A percentile compares a stretch with the other conserved stretches of the same genome.
phyloP scores from a whole-genome alignment of 2,329 filamentous ascomycete genomes.

The Plenodomus biglobosus region DNA sequence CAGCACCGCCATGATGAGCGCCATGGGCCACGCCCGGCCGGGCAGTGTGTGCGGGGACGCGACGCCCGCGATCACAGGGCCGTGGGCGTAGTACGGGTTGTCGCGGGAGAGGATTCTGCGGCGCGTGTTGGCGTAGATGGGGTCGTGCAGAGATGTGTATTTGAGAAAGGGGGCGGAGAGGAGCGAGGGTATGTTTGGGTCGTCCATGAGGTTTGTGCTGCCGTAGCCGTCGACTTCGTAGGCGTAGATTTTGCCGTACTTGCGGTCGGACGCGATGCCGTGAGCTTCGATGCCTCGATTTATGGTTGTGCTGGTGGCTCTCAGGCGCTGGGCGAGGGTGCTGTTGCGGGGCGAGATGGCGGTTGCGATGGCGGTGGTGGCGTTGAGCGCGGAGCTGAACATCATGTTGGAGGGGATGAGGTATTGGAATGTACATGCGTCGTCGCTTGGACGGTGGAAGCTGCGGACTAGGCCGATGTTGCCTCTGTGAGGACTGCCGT shows the following conservation, averaged over 20 bases:
- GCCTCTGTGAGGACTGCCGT: constrained; percentile 51
- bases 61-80: constrained; percentile 49
- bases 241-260: constrained; percentile 47
- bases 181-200: constrained; percentile 69
- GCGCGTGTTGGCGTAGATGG: constrained; percentile 50
- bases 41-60: constrained; percentile 52
- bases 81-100: constrained; percentile 54
- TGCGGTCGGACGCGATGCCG: constrained; percentile 42
- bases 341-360: constrained; percentile 33
- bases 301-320: constrained; percentile 52
- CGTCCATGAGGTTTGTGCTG: constrained; percentile 64
- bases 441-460: constrained; percentile 54
- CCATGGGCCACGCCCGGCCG: constrained; percentile 54
- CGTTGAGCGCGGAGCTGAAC: constrained; percentile 65
- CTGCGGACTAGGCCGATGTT: constrained; percentile 53
- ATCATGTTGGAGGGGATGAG: constrained; percentile 65
- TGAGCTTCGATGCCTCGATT: constrained; percentile 48
- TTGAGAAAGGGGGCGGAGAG: constrained; percentile 65
- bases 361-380: constrained; percentile 54
- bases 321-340: constrained; percentile 59
- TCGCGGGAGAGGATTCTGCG: constrained; percentile 44
- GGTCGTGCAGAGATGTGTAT: constrained; percentile 49
- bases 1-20: constrained; percentile 52
- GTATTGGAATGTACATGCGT: constrained; percentile 54
- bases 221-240: constrained; percentile 54